Evolutionary conservation across 176 grass and related monocot species (phyloP), one percentile per base, ranked within the genome.

Genomic region (Oryza longistaminata): DNA sequence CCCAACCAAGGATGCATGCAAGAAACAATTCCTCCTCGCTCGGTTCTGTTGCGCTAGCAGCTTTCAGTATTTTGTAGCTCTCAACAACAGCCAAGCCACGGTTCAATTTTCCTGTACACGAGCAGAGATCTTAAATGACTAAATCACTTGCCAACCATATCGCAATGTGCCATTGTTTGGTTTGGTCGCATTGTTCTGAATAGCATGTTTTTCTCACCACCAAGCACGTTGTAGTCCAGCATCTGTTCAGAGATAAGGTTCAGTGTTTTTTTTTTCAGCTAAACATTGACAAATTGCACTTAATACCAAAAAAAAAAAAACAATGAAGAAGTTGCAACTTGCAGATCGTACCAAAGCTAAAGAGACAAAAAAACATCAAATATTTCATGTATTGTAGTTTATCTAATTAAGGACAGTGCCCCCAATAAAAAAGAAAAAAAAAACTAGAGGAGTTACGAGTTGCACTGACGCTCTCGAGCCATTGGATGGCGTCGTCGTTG

Each of bases 1-100:
- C 83, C 94, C 91, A 93, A 50, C 91, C 91, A 74, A 97, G 84
- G 84, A 76, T 83, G 81, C 85, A 84, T 35, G 84, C 86, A 55
- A 91, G 91, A 62, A 90, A 92, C 39, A 88, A 25, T 76, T 93
- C 88, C 24, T 91, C 85, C 34, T 93, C 87, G 35, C 45, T 97
- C 9, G 73, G 84, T 69, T 88, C 86, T 24, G 72, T 73, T 64
- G 60, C 7, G 53, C 53, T n/a, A 8, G 53, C 94, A 75, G 48
- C 73, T 77, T 91, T 97, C 52, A 97, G 46, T 48, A 91, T 64
- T 55, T 88, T 81, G 64, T 83, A 93, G 48, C 87, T 90, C 39
- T 88, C 84, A 62, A 92, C 44, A 1, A 93, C 89, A 50, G 85
- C 85, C 49, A 97, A 82, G 25, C 94, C 91, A 25, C 94, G 85